Evolutionary conservation across 2,329 filamentous ascomycete genomes (phyloP).

Genomic region (Ophiostoma quercus): DNA sequence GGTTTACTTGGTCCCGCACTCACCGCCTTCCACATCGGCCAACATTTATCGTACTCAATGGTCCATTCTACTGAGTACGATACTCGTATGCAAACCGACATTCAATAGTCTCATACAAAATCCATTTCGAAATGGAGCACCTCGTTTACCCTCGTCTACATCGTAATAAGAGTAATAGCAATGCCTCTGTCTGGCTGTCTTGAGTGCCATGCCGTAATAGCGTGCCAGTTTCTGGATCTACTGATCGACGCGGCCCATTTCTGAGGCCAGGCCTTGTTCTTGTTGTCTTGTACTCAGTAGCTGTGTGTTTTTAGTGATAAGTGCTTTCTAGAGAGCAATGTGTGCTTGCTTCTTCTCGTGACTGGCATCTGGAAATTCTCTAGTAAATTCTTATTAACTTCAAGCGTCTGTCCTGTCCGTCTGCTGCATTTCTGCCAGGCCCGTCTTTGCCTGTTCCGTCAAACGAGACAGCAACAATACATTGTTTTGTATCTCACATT

Average conservation of each 20-base stretch:
- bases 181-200: neutral
- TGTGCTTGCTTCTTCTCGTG: neutral
- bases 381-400: neutral
- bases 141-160: neutral
- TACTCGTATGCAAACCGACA: neutral
- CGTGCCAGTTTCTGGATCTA: neutral
- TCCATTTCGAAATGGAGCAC: neutral
- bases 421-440: neutral
- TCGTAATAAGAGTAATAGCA: neutral
- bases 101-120: neutral
- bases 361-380: neutral
- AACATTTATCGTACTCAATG: neutral
- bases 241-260: neutral
- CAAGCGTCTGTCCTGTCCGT: neutral
- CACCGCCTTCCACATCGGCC: conserved; percentile 8
- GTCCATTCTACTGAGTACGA: no score
- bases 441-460: neutral
- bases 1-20: neutral
- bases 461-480: neutral
- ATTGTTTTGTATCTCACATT: neutral
- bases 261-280: neutral
- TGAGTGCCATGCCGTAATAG: conserved; percentile 5
- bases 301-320: no score
- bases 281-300: no score
- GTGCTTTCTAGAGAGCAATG: neutral